Evolutionary conservation across 2,329 filamentous ascomycete species (phyloP), one percentile per base, ranked within the genome.

Genomic region (Fusarium armeniacum): DNA sequence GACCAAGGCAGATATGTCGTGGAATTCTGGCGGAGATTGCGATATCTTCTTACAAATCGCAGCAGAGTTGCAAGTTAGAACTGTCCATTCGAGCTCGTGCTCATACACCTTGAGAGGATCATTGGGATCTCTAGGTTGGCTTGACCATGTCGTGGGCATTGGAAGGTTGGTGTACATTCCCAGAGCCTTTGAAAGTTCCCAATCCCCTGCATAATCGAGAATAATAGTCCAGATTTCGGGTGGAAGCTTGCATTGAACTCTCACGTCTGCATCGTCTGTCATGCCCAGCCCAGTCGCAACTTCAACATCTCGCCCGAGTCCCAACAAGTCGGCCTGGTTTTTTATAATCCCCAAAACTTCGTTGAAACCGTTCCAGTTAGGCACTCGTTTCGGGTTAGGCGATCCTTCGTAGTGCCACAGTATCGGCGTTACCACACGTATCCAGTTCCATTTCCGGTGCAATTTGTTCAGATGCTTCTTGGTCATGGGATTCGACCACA

Each of bases 401-500:
- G 77, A 71, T 35, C 78, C 83, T 68, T 92, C 89, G 76, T 93
- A 96, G 70, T 90, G 88, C 93, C 93, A 97, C 18, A 97, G 80
- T 35, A 97, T 89, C 0, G 94, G 93, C 43, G 91, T 86, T 77
- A 97, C 86, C 44, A 96, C 89, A 66, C 91, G 87, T 54, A 97
- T 88, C 93, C 93, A 97, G 55, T 90, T 90, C 93, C 93, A 97
- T 78, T 93, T 94, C 67, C 89, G 85, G 69, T 90, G 87, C 43
- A 97, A 88, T 80, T 97, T 96, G 79, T 88, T 91, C 65, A 97
- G 86, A 76, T 97, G 94, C 74, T 93, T 91, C 81, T 92, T 93
- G 18, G 93, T 97, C 81, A 94, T 90, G 4, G 94, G 93, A 74
- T 96, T 94, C 76, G 94, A 90, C 93, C 93, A 97, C 89, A 95